Base-by-base conservation (phyloP, 2,329 filamentous ascomycete genomes). In the Colletotrichum sp. region DNA sequence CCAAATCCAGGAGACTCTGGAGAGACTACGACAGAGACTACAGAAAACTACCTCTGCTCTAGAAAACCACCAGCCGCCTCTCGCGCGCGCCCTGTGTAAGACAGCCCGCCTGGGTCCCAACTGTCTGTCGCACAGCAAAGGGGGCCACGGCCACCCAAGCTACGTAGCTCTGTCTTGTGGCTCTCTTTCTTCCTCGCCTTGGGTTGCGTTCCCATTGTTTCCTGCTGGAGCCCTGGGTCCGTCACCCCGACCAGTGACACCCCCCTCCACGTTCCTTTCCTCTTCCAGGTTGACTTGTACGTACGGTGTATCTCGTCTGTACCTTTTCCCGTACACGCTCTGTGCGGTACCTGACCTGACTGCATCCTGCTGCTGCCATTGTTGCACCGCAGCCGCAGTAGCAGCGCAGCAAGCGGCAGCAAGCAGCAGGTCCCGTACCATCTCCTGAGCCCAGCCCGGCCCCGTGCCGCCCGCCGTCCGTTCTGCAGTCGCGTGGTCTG, bases 401-500 rank as follows among this genome's bases (percentile, higher is more conserved):
- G 15, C 55, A 62, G 30, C 59, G 57, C 71, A 52, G 21, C 30
- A 21, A 36, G 36, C 59, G 15, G 66, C 66, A 73, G 65, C 59
- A 26, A 36, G 39, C 55, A 74, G 57, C 57, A 57, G 39, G 39
- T 70, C 34, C 71, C 67, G 59, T 74, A 28, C 72, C 62, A 44
- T 67, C 63, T 75, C 73, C 73, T 73, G 73, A 64, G 64, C 39
- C 73, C 28, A 71, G 63, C 28, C 59, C 69, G 63, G 70, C 64
- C 36, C 64, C 64, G 44, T 52, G 44, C 44, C n/a, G 44, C 44
- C 44, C 44, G 44, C 44, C 44, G 71, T 69, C 59, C 32, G 36
- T 62, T 59, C 68, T 76, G 73, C 70, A 71, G 73, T 65, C 64
- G 73, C 52, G 62, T 55, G 60, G 59, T 75, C 71, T 69, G 72